Evolutionary conservation across 352 stramenopile species (phyloP).

Genomic region (Pythium brassicae): DNA sequence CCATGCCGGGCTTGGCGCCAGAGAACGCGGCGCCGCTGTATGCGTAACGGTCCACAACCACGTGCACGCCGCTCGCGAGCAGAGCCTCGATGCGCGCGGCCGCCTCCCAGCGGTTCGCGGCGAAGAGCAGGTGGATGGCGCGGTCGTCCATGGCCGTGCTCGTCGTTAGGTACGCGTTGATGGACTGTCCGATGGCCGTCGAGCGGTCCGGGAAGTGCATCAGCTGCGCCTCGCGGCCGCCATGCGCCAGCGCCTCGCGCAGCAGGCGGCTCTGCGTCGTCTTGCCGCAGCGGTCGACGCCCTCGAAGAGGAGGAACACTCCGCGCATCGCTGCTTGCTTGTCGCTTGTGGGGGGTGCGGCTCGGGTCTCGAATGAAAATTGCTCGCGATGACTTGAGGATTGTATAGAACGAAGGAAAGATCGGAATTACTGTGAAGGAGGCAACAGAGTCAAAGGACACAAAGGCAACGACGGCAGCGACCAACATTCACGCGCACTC

Average conservation of each 20-base stretch:
- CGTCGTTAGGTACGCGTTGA: constrained; percentile 96
- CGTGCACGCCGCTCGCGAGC: constrained; percentile 77
- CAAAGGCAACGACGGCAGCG: too few relatives aligned
- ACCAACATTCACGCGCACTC: background rate
- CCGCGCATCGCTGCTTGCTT: constrained; percentile 67
- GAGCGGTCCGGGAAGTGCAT: constrained; percentile 81
- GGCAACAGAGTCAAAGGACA: too few relatives aligned
- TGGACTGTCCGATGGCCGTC: constrained; percentile 94
- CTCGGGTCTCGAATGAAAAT: too few relatives aligned
- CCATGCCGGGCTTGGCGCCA: constrained; percentile 92
- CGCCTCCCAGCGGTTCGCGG: constrained; percentile 99
- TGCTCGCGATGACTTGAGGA: too few relatives aligned
- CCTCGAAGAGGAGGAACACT: constrained; percentile 98
- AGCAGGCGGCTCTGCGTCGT: constrained; percentile 97
- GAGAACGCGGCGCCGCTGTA: constrained; percentile 99
- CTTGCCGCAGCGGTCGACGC: constrained; percentile 98
- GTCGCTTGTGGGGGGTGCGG: background rate
- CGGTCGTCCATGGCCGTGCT: constrained; percentile 92
- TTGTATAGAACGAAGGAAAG: too few relatives aligned
- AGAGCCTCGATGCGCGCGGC: constrained; percentile 63
- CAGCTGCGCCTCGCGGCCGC: constrained; percentile 32
- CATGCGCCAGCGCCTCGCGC: constrained; percentile 46
- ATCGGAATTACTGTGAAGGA: too few relatives aligned
- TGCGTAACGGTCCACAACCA: constrained; percentile 97
- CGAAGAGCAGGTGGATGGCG: constrained; percentile 98